Percentiles rank a stretch among this genome's conserved stretches.
These are phyloP conservation scores for Flaveria linearis DNA, from an alignment of 129 eudicot genomes.

Conservation along the genomic window DNA sequence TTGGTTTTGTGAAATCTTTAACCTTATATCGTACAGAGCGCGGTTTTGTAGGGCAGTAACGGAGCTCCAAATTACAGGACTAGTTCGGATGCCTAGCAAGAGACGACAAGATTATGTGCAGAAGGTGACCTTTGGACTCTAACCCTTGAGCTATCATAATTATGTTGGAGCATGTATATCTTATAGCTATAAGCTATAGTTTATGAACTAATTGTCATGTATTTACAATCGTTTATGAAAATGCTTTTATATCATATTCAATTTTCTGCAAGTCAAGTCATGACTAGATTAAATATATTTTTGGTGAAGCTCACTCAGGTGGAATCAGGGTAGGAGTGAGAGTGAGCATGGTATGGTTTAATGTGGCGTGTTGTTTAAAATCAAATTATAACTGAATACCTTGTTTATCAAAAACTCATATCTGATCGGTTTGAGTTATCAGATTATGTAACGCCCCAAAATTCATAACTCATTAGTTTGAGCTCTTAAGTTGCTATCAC, in stretches of 20 bases:
- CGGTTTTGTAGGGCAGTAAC: constrained; percentile 85
- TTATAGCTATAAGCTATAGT: not conserved
- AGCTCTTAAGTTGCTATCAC: too few species aligned
- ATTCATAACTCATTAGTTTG: too few species aligned
- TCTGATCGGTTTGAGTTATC: too few species aligned
- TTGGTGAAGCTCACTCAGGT: too few species aligned
- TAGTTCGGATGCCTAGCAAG: constrained; percentile 91
- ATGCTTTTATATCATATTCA: not conserved
- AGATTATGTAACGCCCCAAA: too few species aligned
- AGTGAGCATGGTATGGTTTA: too few species aligned
- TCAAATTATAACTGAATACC: too few species aligned
- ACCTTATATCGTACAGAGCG: constrained; percentile 57
- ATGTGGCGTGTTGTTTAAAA: too few species aligned
- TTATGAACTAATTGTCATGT: not conserved
- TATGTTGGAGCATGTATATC: not conserved
- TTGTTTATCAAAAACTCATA: too few species aligned
- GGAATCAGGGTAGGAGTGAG: too few species aligned
- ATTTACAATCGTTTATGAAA: not conserved
- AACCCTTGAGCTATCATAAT: not conserved
- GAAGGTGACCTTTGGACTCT: constrained; percentile 90
- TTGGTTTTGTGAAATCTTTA: constrained; percentile 37
- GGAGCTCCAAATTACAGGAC: constrained; percentile 86
- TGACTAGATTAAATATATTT: too few species aligned
- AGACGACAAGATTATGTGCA: constrained; percentile 95
- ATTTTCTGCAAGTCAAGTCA: not conserved